These are phyloP conservation scores for Ophiocordyceps polyrhachis-furcata DNA, from an alignment of 2,329 filamentous ascomycete species.

Conservation along the genomic window DNA sequence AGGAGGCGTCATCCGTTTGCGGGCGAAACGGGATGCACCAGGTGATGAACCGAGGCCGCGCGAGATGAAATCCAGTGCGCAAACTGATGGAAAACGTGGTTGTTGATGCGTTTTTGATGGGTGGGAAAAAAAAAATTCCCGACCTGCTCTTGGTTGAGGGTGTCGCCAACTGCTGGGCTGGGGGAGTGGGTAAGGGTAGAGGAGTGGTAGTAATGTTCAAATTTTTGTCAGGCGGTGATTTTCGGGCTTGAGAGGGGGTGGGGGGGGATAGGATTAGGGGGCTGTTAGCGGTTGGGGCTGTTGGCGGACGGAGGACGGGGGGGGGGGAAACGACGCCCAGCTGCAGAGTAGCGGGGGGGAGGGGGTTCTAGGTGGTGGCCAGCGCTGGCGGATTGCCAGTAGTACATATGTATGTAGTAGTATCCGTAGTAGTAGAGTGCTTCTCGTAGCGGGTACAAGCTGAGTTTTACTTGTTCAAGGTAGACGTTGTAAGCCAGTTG, in stretches of 20 bases:
- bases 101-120: slow-evolving; percentile 12
- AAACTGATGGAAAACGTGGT: slow-evolving; percentile 14
- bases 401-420: too few relatives aligned
- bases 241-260: slow-evolving; percentile 2
- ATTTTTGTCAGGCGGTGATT: slow-evolving; percentile 11
- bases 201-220: slow-evolving; percentile 9
- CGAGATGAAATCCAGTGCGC: slow-evolving; percentile 12
- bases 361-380: neutral
- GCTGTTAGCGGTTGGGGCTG: slow-evolving; percentile 2
- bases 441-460: neutral
- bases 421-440: too few relatives aligned
- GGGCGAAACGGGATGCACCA: slow-evolving; percentile 35
- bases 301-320: slow-evolving; percentile 1
- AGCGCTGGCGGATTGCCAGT: neutral
- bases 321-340: neutral
- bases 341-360: neutral
- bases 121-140: slow-evolving; percentile 4
- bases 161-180: slow-evolving; percentile 7
- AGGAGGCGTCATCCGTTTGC: slow-evolving; percentile 52
- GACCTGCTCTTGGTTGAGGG: slow-evolving; percentile 8
- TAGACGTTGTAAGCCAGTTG: neutral
- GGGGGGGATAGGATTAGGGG: slow-evolving; percentile 1
- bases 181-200: slow-evolving; percentile 3
- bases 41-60: slow-evolving; percentile 6
- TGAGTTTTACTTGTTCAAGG: neutral